Conservation (phyloP, 352 stramenopile genomes). For the Pythium apleroticum region DNA sequence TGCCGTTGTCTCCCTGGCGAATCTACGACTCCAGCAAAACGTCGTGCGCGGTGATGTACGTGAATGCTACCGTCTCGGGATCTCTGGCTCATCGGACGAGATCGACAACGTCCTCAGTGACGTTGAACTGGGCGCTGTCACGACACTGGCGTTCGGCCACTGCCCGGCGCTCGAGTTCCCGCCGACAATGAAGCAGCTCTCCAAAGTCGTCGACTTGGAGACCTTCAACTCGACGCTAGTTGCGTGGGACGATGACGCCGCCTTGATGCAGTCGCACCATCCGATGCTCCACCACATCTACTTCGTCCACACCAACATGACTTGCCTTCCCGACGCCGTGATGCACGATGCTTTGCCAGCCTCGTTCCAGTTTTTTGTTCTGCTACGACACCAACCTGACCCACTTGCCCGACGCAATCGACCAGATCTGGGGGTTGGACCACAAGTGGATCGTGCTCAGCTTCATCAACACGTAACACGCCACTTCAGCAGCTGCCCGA, state of each 20-base stretch:
- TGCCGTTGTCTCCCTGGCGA: not conserved
- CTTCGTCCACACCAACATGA: constrained; percentile 11
- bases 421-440: not conserved
- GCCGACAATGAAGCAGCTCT: not conserved
- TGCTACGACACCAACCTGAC: constrained; percentile 6
- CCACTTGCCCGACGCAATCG: not conserved
- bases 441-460: not conserved
- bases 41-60: not conserved
- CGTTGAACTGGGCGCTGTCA: not conserved
- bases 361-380: constrained; percentile 6
- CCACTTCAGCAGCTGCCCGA: not conserved
- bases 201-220: constrained; percentile 11
- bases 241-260: constrained; percentile 1
- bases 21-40: not conserved
- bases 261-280: constrained; percentile 2
- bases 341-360: constrained; percentile 2
- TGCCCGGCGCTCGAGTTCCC: constrained; percentile 1
- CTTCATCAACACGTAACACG: constrained; percentile 15
- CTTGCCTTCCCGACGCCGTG: not conserved
- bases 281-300: constrained; percentile 4
- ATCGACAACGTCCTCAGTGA: not conserved
- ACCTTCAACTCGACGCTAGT: constrained; percentile 18
- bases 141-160: constrained; percentile 4
- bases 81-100: not conserved
- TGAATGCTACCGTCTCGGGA: not conserved